Percentiles rank a stretch among this genome's conserved stretches.
phyloP scores from a whole-genome alignment of 129 eudicot species.

The Gnaphalium uliginosum region DNA sequence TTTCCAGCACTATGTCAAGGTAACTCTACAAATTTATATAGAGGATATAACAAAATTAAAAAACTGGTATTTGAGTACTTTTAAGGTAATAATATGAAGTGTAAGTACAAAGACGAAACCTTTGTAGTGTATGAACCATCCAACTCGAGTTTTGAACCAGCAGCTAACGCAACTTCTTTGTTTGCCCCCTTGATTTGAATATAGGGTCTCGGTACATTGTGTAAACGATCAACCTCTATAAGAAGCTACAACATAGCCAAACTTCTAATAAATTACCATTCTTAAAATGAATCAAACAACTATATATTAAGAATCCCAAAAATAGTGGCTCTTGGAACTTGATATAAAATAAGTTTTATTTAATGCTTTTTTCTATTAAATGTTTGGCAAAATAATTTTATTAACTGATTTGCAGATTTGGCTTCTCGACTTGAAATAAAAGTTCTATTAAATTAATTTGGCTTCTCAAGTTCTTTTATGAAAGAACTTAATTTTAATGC shows the following conservation, averaged over 20 bases:
- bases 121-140: constrained; percentile 96
- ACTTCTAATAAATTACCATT: background rate
- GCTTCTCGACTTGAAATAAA: too few relatives aligned
- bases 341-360: background rate
- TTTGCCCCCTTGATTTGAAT: constrained; percentile 88
- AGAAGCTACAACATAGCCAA: constrained; percentile 60
- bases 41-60: background rate
- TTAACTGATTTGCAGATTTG: too few relatives aligned
- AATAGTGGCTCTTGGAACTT: background rate
- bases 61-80: background rate
- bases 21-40: constrained; percentile 55
- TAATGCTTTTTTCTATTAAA: too few relatives aligned
- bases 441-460: too few relatives aligned
- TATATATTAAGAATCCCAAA: background rate
- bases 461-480: too few relatives aligned
- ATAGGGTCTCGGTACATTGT: constrained; percentile 81
- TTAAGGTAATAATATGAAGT: background rate
- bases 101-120: constrained; percentile 41
- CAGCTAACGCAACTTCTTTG: constrained; percentile 77
- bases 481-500: too few relatives aligned
- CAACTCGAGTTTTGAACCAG: constrained; percentile 79
- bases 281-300: background rate
- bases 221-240: constrained; percentile 90
- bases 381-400: too few relatives aligned
- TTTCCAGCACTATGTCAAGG: constrained; percentile 82